Percentiles rank a stretch among this genome's conserved stretches.
phyloP scores from a whole-genome alignment of 2,329 filamentous ascomycete species.

The Pestalotiopsis sp. region DNA sequence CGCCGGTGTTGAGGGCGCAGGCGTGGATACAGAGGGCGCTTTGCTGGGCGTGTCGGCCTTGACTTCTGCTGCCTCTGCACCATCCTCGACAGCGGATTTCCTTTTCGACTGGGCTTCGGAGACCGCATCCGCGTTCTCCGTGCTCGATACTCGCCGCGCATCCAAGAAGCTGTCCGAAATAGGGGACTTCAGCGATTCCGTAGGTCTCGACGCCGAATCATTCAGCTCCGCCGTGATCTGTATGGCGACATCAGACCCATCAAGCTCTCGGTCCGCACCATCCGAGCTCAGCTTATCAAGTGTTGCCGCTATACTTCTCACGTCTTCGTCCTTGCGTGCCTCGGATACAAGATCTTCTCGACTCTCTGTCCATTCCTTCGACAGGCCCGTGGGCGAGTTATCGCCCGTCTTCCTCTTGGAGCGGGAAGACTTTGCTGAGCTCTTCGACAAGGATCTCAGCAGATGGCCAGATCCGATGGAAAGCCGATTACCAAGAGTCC shows the following conservation, averaged over 20 bases:
- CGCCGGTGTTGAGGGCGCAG: slow-evolving; percentile 43
- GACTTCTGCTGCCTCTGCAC: slow-evolving; percentile 18
- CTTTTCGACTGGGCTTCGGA: slow-evolving; percentile 21
- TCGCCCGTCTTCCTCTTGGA: slow-evolving; percentile 25
- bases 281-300: slow-evolving; percentile 55
- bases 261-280: slow-evolving; percentile 31
- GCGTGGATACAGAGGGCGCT: slow-evolving; percentile 30
- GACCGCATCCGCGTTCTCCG: slow-evolving; percentile 33
- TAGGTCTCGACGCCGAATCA: slow-evolving; percentile 19
- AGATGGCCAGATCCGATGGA: slow-evolving; percentile 50
- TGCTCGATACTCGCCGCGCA: slow-evolving; percentile 25
- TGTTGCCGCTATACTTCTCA: slow-evolving; percentile 60
- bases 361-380: slow-evolving; percentile 36
- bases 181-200: slow-evolving; percentile 15
- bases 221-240: slow-evolving; percentile 44
- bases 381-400: slow-evolving; percentile 20
- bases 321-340: slow-evolving; percentile 41
- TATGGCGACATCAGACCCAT: slow-evolving; percentile 32
- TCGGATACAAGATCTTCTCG: slow-evolving; percentile 49
- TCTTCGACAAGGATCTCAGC: slow-evolving; percentile 47
- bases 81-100: slow-evolving; percentile 18
- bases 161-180: slow-evolving; percentile 7
- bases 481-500: slow-evolving; percentile 40
- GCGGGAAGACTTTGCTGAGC: slow-evolving; percentile 29
- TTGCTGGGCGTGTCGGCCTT: slow-evolving; percentile 22